A percentile compares a stretch with the other conserved stretches of the same genome.
These are phyloP conservation scores for Trichoderma atroviride DNA, from an alignment of 2,329 filamentous ascomycete genomes.

Conservation along the genomic window DNA sequence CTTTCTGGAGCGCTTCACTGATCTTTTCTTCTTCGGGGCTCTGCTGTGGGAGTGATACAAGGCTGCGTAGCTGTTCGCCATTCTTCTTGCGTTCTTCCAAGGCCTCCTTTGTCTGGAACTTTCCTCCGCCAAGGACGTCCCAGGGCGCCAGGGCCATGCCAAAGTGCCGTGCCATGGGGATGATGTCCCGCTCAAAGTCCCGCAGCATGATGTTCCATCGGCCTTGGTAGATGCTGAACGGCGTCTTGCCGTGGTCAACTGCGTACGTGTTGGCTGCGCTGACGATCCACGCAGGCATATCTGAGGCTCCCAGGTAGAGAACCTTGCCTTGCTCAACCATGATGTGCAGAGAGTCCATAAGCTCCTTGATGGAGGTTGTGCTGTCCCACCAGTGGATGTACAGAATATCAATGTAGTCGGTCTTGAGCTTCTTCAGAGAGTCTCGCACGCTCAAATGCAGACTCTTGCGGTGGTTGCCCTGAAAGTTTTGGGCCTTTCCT, in stretches of 20 bases:
- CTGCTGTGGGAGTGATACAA: neutral
- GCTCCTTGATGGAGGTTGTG: constrained; percentile 33
- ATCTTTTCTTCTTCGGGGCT: constrained; percentile 30
- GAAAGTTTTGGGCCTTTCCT: constrained; percentile 37
- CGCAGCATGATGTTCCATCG: constrained; percentile 34
- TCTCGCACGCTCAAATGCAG: constrained; percentile 44
- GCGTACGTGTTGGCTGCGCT: constrained; percentile 34
- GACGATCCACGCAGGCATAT: constrained; percentile 40
- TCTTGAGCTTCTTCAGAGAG: constrained; percentile 46
- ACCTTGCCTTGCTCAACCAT: constrained; percentile 36
- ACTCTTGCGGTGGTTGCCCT: constrained; percentile 44
- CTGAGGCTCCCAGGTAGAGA: constrained; percentile 37
- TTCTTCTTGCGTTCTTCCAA: constrained; percentile 3
- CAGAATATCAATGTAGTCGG: constrained; percentile 39
- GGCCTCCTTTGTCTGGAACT: constrained; percentile 23
- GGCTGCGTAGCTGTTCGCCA: neutral
- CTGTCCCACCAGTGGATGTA: constrained; percentile 34
- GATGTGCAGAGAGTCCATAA: constrained; percentile 35
- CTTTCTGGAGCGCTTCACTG: constrained; percentile 23
- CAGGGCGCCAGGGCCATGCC: constrained; percentile 53
- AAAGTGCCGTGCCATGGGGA: constrained; percentile 38
- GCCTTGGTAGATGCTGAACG: constrained; percentile 39
- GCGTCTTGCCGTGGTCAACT: constrained; percentile 32
- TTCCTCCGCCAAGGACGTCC: constrained; percentile 43
- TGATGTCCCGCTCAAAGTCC: constrained; percentile 39